Evolutionary conservation across 768 basidiomycete genomes (phyloP).

Genomic region (Russula vinacea): DNA sequence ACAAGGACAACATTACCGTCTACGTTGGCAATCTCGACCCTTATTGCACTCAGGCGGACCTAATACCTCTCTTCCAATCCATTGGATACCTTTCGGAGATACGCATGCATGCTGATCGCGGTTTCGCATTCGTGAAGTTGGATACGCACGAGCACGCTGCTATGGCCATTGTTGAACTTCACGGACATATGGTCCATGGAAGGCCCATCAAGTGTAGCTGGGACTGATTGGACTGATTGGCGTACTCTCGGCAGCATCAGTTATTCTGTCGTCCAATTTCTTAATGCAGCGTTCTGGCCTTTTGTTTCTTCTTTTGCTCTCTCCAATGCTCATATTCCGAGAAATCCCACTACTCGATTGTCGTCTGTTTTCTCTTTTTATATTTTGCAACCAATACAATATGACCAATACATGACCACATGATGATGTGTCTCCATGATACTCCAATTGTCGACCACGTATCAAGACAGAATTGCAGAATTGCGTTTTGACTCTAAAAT

Average conservation of each 20-base stretch:
- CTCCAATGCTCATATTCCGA: constrained; percentile 35
- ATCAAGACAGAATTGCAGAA: too few relatives aligned
- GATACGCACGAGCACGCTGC: constrained; percentile 99
- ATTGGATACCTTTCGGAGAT: constrained; percentile 99
- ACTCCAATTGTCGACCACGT: neutral
- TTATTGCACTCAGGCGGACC: constrained; percentile 94
- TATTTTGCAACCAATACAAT: constrained; percentile 17
- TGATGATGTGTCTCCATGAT: too few relatives aligned
- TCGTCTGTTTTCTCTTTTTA: constrained; percentile 1
- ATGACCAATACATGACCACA: too few relatives aligned
- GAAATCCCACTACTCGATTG: constrained; percentile 16
- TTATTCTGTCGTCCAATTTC: constrained; percentile 23
- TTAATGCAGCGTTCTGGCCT: constrained; percentile 6
- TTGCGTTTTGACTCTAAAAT: too few relatives aligned
- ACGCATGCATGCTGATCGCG: constrained; percentile 98
- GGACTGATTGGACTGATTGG: constrained; percentile 48
- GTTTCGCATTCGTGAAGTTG: constrained; percentile 98
- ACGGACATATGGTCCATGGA: constrained; percentile 96
- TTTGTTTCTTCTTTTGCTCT: constrained; percentile 36
- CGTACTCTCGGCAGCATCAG: constrained; percentile 8
- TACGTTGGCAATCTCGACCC: constrained; percentile 99
- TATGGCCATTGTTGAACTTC: constrained; percentile 94
- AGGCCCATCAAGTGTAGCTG: constrained; percentile 97
- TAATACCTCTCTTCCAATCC: constrained; percentile 96
- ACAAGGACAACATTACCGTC: constrained; percentile 91